Conservation (phyloP, 2,329 filamentous ascomycete genomes). For the Ceratocystis lukuohia region DNA sequence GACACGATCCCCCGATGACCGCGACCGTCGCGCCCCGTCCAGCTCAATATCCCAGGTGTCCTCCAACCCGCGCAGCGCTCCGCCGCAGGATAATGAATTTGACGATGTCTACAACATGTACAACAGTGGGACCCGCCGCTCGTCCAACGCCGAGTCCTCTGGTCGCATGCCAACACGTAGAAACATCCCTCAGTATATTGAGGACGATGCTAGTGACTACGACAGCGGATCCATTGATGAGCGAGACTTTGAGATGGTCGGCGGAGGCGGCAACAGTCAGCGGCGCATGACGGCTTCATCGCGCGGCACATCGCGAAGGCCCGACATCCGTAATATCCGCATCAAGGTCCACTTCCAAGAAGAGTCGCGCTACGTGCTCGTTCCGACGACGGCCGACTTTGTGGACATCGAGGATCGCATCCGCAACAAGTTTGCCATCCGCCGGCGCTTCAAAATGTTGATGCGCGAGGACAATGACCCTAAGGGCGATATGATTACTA, state of each 20-base stretch:
- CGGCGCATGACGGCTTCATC: constrained; percentile 32
- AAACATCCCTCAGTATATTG: constrained; percentile 49
- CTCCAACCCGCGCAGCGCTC: constrained; percentile 19
- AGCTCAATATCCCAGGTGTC: constrained; percentile 16
- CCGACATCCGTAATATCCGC: constrained; percentile 63
- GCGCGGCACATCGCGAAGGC: constrained; percentile 43
- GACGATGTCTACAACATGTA: constrained; percentile 27
- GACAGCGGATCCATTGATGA: constrained; percentile 60
- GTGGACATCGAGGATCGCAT: constrained; percentile 66
- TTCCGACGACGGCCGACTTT: constrained; percentile 59
- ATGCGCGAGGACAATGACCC: constrained; percentile 65
- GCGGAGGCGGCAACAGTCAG: constrained; percentile 28
- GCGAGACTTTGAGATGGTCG: constrained; percentile 68
- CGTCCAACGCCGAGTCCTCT: constrained; percentile 30
- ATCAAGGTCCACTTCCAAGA: constrained; percentile 81
- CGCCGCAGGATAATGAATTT: constrained; percentile 12
- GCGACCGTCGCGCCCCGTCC: constrained; percentile 7
- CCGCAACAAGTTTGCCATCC: constrained; percentile 71
- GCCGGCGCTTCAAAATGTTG: constrained; percentile 74
- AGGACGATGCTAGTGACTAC: constrained; percentile 60
- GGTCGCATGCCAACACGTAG: constrained; percentile 30
- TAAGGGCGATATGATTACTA: constrained; percentile 83
- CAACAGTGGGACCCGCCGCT: constrained; percentile 29
- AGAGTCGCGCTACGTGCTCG: constrained; percentile 87
- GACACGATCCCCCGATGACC: constrained; percentile 34